These are phyloP conservation scores for Poa pratensis DNA, from an alignment of 176 grass and related monocot species.

Conservation along the genomic window DNA sequence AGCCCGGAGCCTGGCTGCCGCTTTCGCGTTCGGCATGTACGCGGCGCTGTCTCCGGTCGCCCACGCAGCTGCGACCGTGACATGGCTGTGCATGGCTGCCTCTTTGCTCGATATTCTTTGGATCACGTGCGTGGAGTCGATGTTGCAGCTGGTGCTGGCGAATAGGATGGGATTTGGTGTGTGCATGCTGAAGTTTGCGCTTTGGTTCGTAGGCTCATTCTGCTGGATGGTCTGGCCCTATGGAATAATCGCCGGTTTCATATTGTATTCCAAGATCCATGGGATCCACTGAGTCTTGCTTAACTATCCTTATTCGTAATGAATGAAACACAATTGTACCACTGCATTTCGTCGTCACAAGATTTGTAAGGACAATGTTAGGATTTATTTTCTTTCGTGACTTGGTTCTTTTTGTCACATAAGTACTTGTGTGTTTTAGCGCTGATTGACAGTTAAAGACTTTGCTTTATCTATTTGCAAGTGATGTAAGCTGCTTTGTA, in stretches of 20 bases:
- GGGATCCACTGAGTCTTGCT: neutral
- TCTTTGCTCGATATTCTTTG: neutral
- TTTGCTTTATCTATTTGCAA: no score
- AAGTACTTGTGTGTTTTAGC: no score
- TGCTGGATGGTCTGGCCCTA: neutral
- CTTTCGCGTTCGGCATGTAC: neutral
- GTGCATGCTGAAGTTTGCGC: no score
- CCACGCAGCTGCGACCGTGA: neutral
- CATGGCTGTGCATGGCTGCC: neutral
- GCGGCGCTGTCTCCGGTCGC: neutral
- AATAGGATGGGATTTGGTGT: neutral
- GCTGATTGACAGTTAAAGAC: no score
- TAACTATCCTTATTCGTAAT: neutral
- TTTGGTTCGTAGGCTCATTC: accelerated
- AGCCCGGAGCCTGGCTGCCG: neutral
- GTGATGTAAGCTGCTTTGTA: no score
- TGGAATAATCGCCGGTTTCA: neutral
- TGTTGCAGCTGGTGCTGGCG: neutral
- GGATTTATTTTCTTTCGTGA: no score
- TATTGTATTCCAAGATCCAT: neutral
- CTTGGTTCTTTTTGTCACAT: no score
- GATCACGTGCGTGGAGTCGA: neutral
- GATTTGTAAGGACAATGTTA: neutral
- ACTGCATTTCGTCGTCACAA: no score
- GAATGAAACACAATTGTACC: no score